Evolutionary conservation across 192 early-diverging fungal genomes (phyloP).

Genomic region (Coemansia sp.): DNA sequence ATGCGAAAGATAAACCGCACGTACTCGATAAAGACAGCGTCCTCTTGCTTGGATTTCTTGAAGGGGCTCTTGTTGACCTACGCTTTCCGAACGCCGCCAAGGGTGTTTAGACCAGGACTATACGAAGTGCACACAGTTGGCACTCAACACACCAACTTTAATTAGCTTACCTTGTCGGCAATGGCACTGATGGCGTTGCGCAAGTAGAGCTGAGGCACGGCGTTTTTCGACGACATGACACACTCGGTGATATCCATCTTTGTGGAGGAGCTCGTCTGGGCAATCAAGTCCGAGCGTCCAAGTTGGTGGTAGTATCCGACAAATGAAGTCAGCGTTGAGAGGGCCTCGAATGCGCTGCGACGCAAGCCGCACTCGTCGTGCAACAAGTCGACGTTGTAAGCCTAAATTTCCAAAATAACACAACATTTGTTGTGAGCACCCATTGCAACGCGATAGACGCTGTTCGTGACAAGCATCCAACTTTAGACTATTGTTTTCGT

Average conservation of each 20-base stretch:
- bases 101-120: too few species aligned
- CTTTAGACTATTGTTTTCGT: not conserved
- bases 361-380: conserved; percentile 19
- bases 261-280: not conserved
- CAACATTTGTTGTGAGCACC: not conserved
- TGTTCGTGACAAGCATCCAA: too few species aligned
- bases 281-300: conserved; percentile 25
- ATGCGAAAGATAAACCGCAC: conserved; percentile 24
- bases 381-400: conserved; percentile 3
- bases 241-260: not conserved
- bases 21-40: conserved; percentile 19
- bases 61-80: conserved; percentile 35
- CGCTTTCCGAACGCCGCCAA: not conserved
- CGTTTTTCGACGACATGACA: conserved; percentile 7
- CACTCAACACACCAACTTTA: not conserved
- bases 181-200: conserved; percentile 3
- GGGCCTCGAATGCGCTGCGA: conserved; percentile 21
- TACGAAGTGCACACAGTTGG: too few species aligned
- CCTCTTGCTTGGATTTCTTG: not conserved
- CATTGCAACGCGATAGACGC: too few species aligned
- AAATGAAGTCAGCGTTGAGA: conserved; percentile 26
- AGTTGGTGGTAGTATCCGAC: conserved; percentile 46
- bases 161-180: conserved; percentile 2
- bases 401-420: not conserved
- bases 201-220: not conserved